Base-by-base conservation (phyloP, 306 rosid species). In the Boehmeria nivea region DNA sequence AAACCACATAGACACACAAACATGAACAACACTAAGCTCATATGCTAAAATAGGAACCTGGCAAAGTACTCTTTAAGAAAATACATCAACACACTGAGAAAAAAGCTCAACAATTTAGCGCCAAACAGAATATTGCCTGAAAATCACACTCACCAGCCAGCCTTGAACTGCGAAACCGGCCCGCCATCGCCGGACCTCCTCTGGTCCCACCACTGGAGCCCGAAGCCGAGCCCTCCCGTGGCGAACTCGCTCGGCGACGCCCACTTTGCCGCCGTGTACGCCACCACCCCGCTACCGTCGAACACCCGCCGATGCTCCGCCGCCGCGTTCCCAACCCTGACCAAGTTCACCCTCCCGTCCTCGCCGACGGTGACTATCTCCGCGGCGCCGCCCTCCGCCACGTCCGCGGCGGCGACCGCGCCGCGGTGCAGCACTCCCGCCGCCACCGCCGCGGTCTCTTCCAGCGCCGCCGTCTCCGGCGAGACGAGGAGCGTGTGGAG, bases 151-250 rank as follows among this genome's bases (percentile, higher is more conserved):
- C 68, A 89, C 98, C 95, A 76, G 56, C 76, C 52, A 6, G 79
- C 88, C 86, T 87, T 90, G 65, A 90, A 82, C 73, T 82, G 94
- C 43, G 91, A 90, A 64, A 78, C 95, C 13, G 94, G 77, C 19
- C 87, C 91, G 11, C 91, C 91, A 0, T 83, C 94, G 12, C 94
- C 94, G 1, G 85, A 90, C 54, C 78, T 86, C 43, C 95, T 73
- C 71, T 78, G 87, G 64, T 90, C 98, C 98, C 98, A 90, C 95
- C 95, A 90, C 22, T 87, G 98, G 64, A 90, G 80, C 49, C 91
- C 65, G 43, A 80, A 84, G 2, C 95, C 98, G 53, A 78, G 81
- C 1, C 91, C 95, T 3, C 85, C 95, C 3, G 98, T 87, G 2
- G 83, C 95, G 53, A 87, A 90, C 77, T 90, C 98, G 44, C 64